phyloP scores from a whole-genome alignment of 257 asterid genomes.

The Solanum etuberosum region DNA sequence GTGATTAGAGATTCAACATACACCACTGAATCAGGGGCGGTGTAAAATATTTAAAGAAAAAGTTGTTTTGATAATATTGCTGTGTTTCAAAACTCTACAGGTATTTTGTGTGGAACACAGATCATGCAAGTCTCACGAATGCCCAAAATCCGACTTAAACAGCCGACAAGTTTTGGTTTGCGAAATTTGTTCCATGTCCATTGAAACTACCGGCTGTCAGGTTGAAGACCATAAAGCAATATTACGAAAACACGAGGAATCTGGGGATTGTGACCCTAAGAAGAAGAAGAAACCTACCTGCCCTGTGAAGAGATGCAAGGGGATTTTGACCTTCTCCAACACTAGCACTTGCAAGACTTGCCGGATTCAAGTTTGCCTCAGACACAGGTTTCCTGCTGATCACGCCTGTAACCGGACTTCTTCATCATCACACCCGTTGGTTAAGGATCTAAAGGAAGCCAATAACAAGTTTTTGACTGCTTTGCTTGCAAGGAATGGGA shows the following conservation, averaged over 20 bases:
- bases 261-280: conserved; percentile 71
- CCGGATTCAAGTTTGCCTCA: conserved; percentile 55
- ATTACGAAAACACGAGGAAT: conserved; percentile 47
- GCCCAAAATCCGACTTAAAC: conserved; percentile 47
- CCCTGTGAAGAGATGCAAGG: conserved; percentile 61
- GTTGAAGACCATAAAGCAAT: conserved; percentile 41
- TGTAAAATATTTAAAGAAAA: too few species aligned
- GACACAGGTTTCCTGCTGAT: conserved; percentile 75
- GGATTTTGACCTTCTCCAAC: conserved; percentile 75
- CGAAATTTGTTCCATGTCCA: conserved; percentile 50
- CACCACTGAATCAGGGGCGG: not conserved
- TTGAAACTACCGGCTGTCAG: conserved; percentile 54
- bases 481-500: conserved; percentile 44
- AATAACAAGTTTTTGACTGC: conserved; percentile 46
- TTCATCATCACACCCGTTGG: not conserved
- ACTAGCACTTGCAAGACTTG: conserved; percentile 59
- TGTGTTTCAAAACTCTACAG: conserved; percentile 10
- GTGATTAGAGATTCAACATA: not conserved
- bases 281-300: conserved; percentile 68
- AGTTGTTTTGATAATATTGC: not conserved
- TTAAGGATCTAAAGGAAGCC: not conserved
- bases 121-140: conserved; percentile 58
- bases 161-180: conserved; percentile 77
- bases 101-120: conserved; percentile 66
- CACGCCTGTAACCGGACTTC: conserved; percentile 38